Evolutionary conservation across 164 flowering plant species (phyloP), one percentile per base, ranked within the genome.

Genomic region (Vitis labrusca): DNA sequence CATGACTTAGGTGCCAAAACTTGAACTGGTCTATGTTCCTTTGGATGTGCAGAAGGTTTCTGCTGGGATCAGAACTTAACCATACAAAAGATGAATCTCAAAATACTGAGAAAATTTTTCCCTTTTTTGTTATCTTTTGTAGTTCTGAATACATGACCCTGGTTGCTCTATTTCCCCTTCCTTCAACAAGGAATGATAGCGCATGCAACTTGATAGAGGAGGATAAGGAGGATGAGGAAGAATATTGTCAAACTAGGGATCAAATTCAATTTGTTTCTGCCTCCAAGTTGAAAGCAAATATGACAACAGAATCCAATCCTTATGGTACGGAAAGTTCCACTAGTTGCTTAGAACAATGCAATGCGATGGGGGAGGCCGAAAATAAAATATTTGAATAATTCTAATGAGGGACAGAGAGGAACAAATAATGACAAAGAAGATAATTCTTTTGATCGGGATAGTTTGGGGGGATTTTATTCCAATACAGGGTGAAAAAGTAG

Each of bases 141-240:
- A n/a, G n/a, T n/a, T n/a, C 23, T 32, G 91, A 90, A 13, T 89
- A 67, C 77, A 82, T 89, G 85, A 62, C 78, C 27, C 82, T 89
- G 47, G 85, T 79, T 71, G 84, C 90, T 48, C 78, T 62, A 37
- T 89, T 83, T 71, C 91, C 91, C 4, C 71, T 70, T 32, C 59
- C 73, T 14, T 32, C 74, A 62, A 70, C 59, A 52, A 63, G 65
- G 27, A 70, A 52, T 61, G 19, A 10, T 44, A 23, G 27, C 17
- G 5, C 58, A 66, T 62, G 47, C 30, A 1, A 51, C 14, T 50
- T 23, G 55, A 63, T 64, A 5, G 32, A 56, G 64, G 74, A 76
- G 65, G 30, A 61, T 3, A 44, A 61, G 47, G 30, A 12, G 10
- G 47, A 30, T 9, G 3, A 61, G 19, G 30, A 16, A 27, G 11